Conservation (phyloP, 805 yeast genomes). For the Candida dajiaensis region DNA sequence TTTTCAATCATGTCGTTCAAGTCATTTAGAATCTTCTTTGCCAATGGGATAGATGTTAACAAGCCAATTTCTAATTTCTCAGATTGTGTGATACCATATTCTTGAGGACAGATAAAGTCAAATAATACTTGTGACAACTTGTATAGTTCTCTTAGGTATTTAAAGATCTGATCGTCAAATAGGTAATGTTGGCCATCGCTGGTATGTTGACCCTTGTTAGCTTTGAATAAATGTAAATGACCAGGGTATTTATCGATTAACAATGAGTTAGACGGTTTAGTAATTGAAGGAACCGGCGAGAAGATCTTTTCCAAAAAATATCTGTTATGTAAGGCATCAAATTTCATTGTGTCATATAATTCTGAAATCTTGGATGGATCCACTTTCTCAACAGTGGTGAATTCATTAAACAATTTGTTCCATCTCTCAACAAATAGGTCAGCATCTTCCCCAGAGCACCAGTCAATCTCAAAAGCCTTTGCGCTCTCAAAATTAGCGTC, state of each 20-base stretch:
- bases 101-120: conserved; percentile 98
- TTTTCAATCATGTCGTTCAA: conserved; percentile 72
- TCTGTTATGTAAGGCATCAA: conserved; percentile 93
- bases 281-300: conserved; percentile 48
- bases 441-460: conserved; percentile 99
- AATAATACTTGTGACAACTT: conserved; percentile 86
- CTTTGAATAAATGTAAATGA: conserved; percentile 22
- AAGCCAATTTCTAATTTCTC: conserved; percentile 96
- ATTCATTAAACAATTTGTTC: conserved; percentile 94
- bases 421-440: conserved; percentile 86
- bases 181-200: conserved; percentile 33
- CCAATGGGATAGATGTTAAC: conserved; percentile 87
- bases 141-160: conserved; percentile 80
- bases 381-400: conserved; percentile 87
- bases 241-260: conserved; percentile 25
- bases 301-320: conserved; percentile 82
- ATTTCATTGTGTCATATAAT: conserved; percentile 96
- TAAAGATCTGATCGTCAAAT: conserved; percentile 77
- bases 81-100: conserved; percentile 92
- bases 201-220: conserved; percentile 9
- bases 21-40: conserved; percentile 79
- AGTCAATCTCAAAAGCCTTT: conserved; percentile 61
- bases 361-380: conserved; percentile 97
- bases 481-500: conserved; percentile 66
- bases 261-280: conserved; percentile 23